phyloP scores from a whole-genome alignment of 2,329 filamentous ascomycete species.

The Colletotrichum agaves region DNA sequence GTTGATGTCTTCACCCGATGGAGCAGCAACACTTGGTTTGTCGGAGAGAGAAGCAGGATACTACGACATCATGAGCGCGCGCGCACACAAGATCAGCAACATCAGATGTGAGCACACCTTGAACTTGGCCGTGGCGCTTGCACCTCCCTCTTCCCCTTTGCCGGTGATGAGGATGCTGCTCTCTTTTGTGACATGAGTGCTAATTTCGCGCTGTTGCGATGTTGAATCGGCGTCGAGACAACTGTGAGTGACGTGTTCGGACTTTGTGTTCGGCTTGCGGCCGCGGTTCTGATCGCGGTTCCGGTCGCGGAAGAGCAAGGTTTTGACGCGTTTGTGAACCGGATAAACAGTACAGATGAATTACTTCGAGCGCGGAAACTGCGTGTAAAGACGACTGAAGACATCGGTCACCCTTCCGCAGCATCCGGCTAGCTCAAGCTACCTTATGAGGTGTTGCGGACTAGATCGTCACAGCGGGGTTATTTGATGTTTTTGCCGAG shows the following conservation, averaged over 20 bases:
- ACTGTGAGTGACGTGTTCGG: conserved; percentile 16
- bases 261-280: background rate
- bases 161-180: conserved; percentile 26
- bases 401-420: conserved; percentile 1
- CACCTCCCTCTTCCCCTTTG: conserved; percentile 42
- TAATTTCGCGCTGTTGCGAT: background rate
- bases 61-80: conserved; percentile 35
- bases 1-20: conserved; percentile 85
- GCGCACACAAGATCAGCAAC: background rate
- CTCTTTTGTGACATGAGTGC: conserved; percentile 32
- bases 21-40: conserved; percentile 88
- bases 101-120: conserved; percentile 55
- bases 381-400: background rate
- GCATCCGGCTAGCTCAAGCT: conserved; percentile 5
- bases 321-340: background rate
- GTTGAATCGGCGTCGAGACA: background rate
- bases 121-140: conserved; percentile 71
- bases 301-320: background rate
- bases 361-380: background rate
- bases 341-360: background rate
- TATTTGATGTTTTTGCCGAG: conserved; percentile 34
- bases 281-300: background rate
- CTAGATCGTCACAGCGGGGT: conserved; percentile 10
- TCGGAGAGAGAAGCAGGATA: conserved; percentile 84
- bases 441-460: conserved; percentile 6